Evolutionary conservation across 768 basidiomycete genomes (phyloP).

Genomic region (Tephrocybe sp.): DNA sequence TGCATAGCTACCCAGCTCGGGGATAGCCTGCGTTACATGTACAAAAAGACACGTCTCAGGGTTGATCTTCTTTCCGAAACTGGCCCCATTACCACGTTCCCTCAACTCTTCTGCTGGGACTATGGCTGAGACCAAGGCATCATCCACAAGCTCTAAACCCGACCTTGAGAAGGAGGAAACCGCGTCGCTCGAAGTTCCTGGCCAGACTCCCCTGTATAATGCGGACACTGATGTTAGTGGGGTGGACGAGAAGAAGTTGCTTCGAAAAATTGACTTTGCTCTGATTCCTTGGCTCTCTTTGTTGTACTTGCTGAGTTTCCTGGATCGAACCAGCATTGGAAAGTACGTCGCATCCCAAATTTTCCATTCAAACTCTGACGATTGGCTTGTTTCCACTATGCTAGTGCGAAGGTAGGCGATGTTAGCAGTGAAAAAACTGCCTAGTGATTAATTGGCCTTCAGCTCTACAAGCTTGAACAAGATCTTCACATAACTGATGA

Average conservation of each 20-base stretch:
- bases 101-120: constrained; percentile 4
- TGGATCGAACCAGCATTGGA: constrained; percentile 49
- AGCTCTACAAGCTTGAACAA: constrained; percentile 63
- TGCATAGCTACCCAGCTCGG: too few relatives aligned
- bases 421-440: not conserved
- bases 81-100: not conserved
- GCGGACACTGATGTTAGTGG: constrained; percentile 54
- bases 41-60: not conserved
- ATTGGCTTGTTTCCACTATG: constrained; percentile 4
- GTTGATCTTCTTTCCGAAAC: too few relatives aligned
- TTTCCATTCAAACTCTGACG: constrained; percentile 5
- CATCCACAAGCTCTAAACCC: constrained; percentile 15
- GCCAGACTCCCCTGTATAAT: constrained; percentile 32
- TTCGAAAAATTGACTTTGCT: constrained; percentile 68
- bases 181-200: constrained; percentile 20
- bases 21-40: too few relatives aligned
- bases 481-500: constrained; percentile 60
- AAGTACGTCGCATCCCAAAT: constrained; percentile 35
- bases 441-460: constrained; percentile 7
- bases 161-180: constrained; percentile 27
- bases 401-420: constrained; percentile 42
- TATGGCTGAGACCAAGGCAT: constrained; percentile 12
- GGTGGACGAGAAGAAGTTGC: constrained; percentile 64
- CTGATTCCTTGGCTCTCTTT: constrained; percentile 72
- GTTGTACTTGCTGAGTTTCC: constrained; percentile 72